phyloP scores from a whole-genome alignment of 2,329 filamentous ascomycete genomes.

The Fusarium sp. region DNA sequence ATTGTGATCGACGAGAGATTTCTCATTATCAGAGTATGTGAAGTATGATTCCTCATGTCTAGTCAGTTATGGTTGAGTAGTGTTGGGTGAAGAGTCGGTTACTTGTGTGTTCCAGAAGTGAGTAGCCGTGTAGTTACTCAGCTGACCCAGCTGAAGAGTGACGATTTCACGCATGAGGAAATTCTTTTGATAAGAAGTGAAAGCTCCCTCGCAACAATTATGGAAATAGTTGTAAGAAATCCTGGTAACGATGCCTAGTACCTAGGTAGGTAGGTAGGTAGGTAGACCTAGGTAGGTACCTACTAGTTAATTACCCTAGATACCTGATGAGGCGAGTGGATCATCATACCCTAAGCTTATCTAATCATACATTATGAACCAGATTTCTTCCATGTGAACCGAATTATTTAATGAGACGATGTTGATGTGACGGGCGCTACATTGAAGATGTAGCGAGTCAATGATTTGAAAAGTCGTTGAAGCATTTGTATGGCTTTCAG shows the following conservation, averaged over 20 bases:
- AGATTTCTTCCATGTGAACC: neutral
- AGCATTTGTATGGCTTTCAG: neutral
- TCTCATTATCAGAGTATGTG: constrained; percentile 74
- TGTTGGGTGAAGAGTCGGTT: neutral
- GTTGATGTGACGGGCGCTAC: neutral
- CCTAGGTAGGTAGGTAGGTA: too few relatives aligned
- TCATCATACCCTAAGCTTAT: constrained; percentile 31
- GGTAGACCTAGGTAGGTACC: too few relatives aligned
- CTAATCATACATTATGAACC: constrained; percentile 21
- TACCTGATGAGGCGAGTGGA: neutral
- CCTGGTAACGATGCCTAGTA: neutral
- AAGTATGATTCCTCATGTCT: constrained; percentile 89
- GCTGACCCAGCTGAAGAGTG: constrained; percentile 91
- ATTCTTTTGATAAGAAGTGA: neutral
- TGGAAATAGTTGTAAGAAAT: neutral
- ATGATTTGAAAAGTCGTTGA: neutral
- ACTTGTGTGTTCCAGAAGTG: constrained; percentile 99
- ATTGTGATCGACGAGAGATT: constrained; percentile 60
- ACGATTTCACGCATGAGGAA: constrained; percentile 88
- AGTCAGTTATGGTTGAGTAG: constrained; percentile 10
- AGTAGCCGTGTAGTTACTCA: constrained; percentile 91
- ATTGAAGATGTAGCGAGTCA: neutral
- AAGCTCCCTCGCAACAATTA: neutral
- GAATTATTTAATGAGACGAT: neutral
- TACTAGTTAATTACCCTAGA: constrained; percentile 26